Conservation (phyloP, 345 rosid genomes). For the Angophora floribunda region DNA sequence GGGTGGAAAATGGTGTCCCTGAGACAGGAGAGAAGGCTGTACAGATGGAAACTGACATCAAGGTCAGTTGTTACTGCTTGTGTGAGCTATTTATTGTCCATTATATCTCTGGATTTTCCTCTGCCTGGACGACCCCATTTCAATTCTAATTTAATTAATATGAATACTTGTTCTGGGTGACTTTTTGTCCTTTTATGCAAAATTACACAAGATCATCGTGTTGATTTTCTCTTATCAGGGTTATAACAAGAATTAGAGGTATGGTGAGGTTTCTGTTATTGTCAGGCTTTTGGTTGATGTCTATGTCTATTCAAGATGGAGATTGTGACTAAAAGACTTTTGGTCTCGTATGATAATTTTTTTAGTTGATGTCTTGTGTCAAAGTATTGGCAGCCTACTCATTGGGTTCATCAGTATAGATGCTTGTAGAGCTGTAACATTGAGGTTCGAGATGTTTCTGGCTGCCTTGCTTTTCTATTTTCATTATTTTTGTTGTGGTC, state of each 20-base stretch:
- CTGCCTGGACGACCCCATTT: neutral
- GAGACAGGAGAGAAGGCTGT: conserved; percentile 64
- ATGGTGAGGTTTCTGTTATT: neutral
- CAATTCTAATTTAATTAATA: neutral
- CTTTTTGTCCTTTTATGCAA: neutral
- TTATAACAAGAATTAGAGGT: neutral
- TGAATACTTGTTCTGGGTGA: neutral
- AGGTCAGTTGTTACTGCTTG: conserved; percentile 24
- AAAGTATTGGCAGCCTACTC: neutral
- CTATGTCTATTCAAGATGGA: neutral
- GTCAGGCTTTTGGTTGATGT: neutral
- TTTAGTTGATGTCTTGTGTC: neutral
- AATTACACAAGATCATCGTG: neutral
- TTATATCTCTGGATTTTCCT: neutral
- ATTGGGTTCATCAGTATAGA: neutral
- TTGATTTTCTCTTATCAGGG: neutral
- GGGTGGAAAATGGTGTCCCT: conserved; percentile 67
- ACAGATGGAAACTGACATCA: conserved; percentile 79
- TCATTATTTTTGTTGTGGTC: neutral
- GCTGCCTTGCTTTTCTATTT: neutral
- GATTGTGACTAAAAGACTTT: neutral
- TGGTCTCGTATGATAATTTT: neutral
- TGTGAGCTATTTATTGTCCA: neutral
- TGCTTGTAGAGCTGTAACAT: neutral
- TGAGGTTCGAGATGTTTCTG: neutral